Evolutionary conservation across 2,329 filamentous ascomycete genomes (phyloP), one percentile per base, ranked within the genome.

Genomic region (Emericellopsis cladophorae): DNA sequence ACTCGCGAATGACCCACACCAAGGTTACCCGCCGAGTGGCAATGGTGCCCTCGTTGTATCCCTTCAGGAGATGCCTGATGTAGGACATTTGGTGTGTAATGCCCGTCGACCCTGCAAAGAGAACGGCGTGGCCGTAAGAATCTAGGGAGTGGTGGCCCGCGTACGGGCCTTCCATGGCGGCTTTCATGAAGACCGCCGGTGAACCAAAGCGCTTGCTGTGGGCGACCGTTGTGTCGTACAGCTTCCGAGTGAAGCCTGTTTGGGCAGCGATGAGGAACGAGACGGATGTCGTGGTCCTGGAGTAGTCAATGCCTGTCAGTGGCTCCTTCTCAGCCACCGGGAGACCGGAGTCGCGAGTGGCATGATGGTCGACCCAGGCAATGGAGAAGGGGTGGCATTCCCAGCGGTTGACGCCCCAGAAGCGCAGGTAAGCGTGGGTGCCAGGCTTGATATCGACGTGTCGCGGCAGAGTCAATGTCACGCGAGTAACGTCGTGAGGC

Each of bases 41-140:
- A 31, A 88, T 79, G 1, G 79, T 88, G 44, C 78, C 76, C 1
- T 76, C 67, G 41, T 77, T 76, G 58, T 74, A 82, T 4, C 82
- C 82, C 41, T 78, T 65, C 44, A 90, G 72, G 5, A 90, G 67
- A 40, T 92, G 81, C 42, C 79, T 81, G 8, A 95, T 74, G 58
- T 93, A 94, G 29, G 88, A 85, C 24, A 96, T 76, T 57, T 94
- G 88, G 59, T 96, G 90, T 1, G 90, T 95, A 62, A 98, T 96
- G 46, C 92, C 92, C 5, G 92, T 88, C 43, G 90, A 86, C 42
- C 88, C 89, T 11, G 90, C 89, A 55, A 95, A 88, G 42, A 98
- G 80, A 47, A 98, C 76, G 36, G 81, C 79, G 35, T 93, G 92
- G 32, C 92, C 90, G 60, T 95, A 96, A 7, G 89, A 95, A 60